Evolutionary conservation across 75 land plant genomes (phyloP), one percentile per base, ranked within the genome.

Genomic region (Picea sitchensis): DNA sequence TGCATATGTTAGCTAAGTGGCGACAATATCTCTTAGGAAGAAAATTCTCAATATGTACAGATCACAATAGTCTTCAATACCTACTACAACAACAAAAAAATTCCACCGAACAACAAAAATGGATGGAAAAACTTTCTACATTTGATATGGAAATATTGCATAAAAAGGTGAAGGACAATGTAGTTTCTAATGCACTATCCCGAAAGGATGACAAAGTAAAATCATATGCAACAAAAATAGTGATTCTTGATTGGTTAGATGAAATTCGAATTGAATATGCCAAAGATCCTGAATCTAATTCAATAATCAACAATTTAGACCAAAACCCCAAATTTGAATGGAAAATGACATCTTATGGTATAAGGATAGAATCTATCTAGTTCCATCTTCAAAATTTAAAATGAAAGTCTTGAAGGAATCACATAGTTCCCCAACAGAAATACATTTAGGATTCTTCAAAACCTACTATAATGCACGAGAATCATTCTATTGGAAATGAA

Each of bases 21-120:
- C 20, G 38, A 13, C 76, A 15, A 5, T 71, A 80, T 56, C 11
- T 80, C 30, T 2, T 72, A 30, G 75, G 75, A 14, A 36, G 54
- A 11, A 3, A 72, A 3, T 72, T 1, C 1, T 44, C 0, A 18
- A 65, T 80, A 5, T 11, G 69, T n/a, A 80, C 59, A 11, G 1
- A 80, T 71, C 76, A 80, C 54, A 4, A 71, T 17, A 68, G 4
- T 59, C 15, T 78, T 7, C 61, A 41, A 62, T 61, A 34, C 1
- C 8, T 78, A 14, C 14, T 41, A 5, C 26, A 38, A 0, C 65
- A 78, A 7, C 26, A 17, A 3, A 57, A 0, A 3, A 32, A 1
- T 3, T 58, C 51, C 47, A 15, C 1, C 8, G 20, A 17, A 34
- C 68, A 78, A 62, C 1, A 38, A 31, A 78, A 61, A 32, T 78